Evolutionary conservation across 2,329 filamentous ascomycete genomes (phyloP).

Genomic region (Thielaviopsis populi): DNA sequence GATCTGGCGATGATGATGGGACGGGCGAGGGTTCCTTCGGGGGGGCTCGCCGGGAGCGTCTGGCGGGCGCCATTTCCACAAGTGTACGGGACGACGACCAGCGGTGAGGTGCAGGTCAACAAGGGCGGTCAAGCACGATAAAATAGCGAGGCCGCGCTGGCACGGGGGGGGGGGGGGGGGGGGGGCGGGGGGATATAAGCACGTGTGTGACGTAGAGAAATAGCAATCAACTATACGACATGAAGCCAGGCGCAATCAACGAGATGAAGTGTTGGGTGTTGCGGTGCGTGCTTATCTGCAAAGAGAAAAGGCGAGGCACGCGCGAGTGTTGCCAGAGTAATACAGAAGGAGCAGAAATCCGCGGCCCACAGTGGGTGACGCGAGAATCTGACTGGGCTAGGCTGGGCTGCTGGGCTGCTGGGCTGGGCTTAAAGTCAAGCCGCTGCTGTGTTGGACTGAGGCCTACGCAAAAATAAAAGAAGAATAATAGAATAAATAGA

Average conservation of each 20-base stretch:
- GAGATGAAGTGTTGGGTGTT: neutral
- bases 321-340: constrained; percentile 6
- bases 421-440: neutral
- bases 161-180: neutral
- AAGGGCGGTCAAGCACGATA: neutral
- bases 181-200: no score
- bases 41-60: constrained; percentile 16
- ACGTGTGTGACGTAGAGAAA: neutral
- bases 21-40: constrained; percentile 12
- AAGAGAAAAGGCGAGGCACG: neutral
- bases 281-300: neutral
- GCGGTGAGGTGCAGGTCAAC: constrained; percentile 1
- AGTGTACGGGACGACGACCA: neutral
- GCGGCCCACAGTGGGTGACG: neutral
- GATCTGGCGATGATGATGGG: constrained; percentile 14
- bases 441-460: neutral
- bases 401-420: no score
- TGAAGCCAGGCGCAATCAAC: neutral
- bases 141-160: neutral
- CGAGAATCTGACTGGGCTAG: neutral
- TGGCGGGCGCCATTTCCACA: constrained; percentile 16
- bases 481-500: neutral
- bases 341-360: neutral
- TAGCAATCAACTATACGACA: neutral
- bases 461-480: neutral